Evolutionary conservation across 345 rosid species (phyloP).

Genomic region (Aquilaria sinensis): DNA sequence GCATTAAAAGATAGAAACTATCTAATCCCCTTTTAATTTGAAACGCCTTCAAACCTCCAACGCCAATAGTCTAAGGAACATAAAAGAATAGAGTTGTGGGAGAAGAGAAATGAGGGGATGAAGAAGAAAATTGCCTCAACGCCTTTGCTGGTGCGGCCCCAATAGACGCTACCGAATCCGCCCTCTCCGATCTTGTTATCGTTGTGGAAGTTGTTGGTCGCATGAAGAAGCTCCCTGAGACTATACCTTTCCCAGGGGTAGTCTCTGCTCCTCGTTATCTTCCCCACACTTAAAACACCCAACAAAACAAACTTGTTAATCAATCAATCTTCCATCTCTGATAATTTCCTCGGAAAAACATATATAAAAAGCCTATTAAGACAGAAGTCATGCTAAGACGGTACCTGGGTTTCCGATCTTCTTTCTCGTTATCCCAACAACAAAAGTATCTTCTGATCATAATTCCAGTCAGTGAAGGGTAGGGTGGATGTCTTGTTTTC

Average conservation of each 20-base stretch:
- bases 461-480: not conserved
- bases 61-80: not conserved
- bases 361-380: not conserved
- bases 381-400: not conserved
- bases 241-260: conserved; percentile 55
- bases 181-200: conserved; percentile 75
- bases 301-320: not conserved
- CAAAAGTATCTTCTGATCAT: conserved; percentile 23
- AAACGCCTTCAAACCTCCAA: not conserved
- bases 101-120: not conserved
- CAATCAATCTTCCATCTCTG: too few relatives aligned
- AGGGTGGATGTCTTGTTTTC: not conserved
- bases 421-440: conserved; percentile 13
- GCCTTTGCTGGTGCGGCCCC: conserved; percentile 68
- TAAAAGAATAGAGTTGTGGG: not conserved
- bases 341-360: not conserved
- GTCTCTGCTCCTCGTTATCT: conserved; percentile 16
- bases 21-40: too few relatives aligned
- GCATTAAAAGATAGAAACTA: too few relatives aligned
- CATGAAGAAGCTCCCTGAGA: conserved; percentile 50
- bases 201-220: conserved; percentile 56
- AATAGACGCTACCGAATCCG: conserved; percentile 61
- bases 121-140: conserved; percentile 33
- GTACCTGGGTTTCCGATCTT: conserved; percentile 15
- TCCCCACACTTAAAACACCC: conserved; percentile 9